Evolutionary conservation across 2,329 filamentous ascomycete genomes (phyloP), one percentile per base, ranked within the genome.

Genomic region (Aspergillus sp.): DNA sequence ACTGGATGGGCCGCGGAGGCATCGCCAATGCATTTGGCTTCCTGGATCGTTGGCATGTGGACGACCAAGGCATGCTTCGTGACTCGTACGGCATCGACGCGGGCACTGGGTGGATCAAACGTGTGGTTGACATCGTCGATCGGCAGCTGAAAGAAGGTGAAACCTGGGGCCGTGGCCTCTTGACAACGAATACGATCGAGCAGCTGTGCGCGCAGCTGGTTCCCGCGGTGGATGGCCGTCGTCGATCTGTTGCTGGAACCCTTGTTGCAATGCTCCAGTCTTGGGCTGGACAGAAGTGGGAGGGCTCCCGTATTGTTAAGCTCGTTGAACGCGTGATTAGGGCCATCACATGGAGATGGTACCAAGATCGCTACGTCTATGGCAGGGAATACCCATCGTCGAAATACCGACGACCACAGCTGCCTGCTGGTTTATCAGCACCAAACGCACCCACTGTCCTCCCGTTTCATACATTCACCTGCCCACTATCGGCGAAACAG

Each of bases 391-490:
- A 85, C 21, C 76, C 83, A 4, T 65, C 77, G 6, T 81, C 81
- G 11, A 81, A 77, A 64, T 97, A 97, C 72, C 77, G 79, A 35
- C 82, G 95, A 52, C 90, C 91, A 11, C 86, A 86, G 59, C 79
- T 96, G 11, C 95, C 93, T 4, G 75, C 81, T 3, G 83, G 82
- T 43, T 80, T 99, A 33, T 84, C 89, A 1, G 84, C 96, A 9
- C 95, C 95, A 4, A 87, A 90, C 31, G 93, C 95, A 6, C 95
- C 95, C 2, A 99, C 95, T 0, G 93, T 99, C 1, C 81, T 99
- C 1, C 95, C 95, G 0, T 99, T 99, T 70, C 95, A 99, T 73
- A 98, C 95, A 0, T 99, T 99, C 69, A 99, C 95, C 1, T 96
- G 90, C 63, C 95, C 95, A 0, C 80, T 99, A 63, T 92, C 91